phyloP scores from a whole-genome alignment of 805 yeast genomes.

The Saccharomyces paradoxus region DNA sequence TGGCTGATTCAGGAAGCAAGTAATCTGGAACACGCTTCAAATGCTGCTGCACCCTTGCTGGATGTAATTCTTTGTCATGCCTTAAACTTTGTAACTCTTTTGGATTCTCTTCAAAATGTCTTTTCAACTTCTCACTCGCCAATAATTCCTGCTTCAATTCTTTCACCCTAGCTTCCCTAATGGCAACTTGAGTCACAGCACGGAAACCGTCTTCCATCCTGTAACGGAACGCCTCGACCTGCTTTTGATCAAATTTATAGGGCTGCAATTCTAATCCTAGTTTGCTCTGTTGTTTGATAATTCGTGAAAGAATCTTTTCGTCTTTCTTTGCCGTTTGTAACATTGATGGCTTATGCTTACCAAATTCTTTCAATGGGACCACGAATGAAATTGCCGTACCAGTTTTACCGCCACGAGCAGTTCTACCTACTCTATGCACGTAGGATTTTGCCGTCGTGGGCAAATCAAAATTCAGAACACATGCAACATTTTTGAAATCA shows the following conservation, averaged over 20 bases:
- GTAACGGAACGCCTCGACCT: slow-evolving; percentile 91
- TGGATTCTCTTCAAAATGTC: slow-evolving; percentile 96
- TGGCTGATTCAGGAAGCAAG: slow-evolving; percentile 71
- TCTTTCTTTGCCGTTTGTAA: slow-evolving; percentile 67
- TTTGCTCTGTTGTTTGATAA: slow-evolving; percentile 66
- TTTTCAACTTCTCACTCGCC: slow-evolving; percentile 79
- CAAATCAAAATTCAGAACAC: slow-evolving; percentile 90
- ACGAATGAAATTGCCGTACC: slow-evolving; percentile 94
- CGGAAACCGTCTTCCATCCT: slow-evolving; percentile 96
- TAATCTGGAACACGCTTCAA: slow-evolving; percentile 90
- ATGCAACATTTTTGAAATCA: slow-evolving; percentile 91
- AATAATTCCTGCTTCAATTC: slow-evolving; percentile 83
- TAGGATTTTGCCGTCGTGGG: slow-evolving; percentile 86
- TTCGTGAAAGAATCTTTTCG: slow-evolving; percentile 74
- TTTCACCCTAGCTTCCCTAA: slow-evolving; percentile 86
- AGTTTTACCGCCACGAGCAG: slow-evolving; percentile 93
- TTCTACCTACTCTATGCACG: slow-evolving; percentile 90
- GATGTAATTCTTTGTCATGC: slow-evolving; percentile 84
- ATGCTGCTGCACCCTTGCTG: slow-evolving; percentile 73
- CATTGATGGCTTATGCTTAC: slow-evolving; percentile 78
- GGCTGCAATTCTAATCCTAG: slow-evolving; percentile 73
- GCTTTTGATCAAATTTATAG: slow-evolving; percentile 82
- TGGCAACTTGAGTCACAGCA: slow-evolving; percentile 81
- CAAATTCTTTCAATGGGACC: slow-evolving; percentile 73
- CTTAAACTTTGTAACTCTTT: slow-evolving; percentile 82